Evolutionary conservation across 192 early-diverging fungal species (phyloP).

Genomic region (Umbelopsis ramanniana): DNA sequence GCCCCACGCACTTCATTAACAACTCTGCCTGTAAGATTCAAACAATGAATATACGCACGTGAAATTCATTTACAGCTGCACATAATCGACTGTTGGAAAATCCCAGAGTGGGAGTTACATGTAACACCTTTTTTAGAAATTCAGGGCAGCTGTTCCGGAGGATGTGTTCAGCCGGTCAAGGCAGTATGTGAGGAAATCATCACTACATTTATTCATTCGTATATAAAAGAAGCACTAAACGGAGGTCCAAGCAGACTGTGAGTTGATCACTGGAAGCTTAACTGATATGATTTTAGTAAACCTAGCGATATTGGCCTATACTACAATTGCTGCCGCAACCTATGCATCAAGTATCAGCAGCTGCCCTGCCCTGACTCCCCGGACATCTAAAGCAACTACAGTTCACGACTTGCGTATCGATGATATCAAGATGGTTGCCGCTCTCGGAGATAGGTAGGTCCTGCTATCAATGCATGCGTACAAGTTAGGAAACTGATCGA

Average conservation of each 20-base stretch:
- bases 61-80: neutral
- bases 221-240: neutral
- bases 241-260: neutral
- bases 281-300: neutral
- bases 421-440: constrained; percentile 58
- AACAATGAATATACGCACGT: neutral
- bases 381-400: constrained; percentile 35
- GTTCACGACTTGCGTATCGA: constrained; percentile 59
- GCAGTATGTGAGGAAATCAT: neutral
- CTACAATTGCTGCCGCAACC: neutral
- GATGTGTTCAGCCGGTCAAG: neutral
- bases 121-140: neutral
- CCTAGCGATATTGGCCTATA: neutral
- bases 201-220: neutral
- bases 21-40: neutral
- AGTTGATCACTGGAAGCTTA: neutral
- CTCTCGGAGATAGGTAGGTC: constrained; percentile 51
- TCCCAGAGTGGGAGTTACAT: neutral
- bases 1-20: too few species aligned
- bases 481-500: neutral
- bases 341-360: constrained; percentile 6
- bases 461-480: neutral
- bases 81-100: neutral
- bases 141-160: constrained; percentile 3
- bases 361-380: constrained; percentile 50